A percentile compares a stretch with the other conserved stretches of the same genome.
Evolutionary conservation across 371 early-diverging fungal species (phyloP).

Genomic region (Apophysomyces elegans): DNA sequence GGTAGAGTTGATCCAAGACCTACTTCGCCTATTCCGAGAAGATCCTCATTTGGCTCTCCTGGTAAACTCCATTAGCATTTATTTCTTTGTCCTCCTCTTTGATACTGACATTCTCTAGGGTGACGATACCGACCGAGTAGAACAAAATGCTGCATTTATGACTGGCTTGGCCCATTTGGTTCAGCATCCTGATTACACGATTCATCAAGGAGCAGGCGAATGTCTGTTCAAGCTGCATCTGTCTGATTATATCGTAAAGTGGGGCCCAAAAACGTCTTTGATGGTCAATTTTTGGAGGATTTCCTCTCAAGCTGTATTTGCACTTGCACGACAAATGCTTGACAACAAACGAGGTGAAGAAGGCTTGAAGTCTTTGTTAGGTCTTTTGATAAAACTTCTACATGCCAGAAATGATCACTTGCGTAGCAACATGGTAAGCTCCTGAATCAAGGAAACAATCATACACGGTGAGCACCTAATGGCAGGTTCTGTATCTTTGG

Average conservation of each 20-base stretch:
- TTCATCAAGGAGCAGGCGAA: conserved; percentile 70
- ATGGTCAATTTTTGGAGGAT: conserved; percentile 70
- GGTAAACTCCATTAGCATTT: conserved; percentile 39
- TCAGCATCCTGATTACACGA: conserved; percentile 60
- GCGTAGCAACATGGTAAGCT: conserved; percentile 47
- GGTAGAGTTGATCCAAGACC: conserved; percentile 66
- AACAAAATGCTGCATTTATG: conserved; percentile 69
- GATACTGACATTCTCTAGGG: conserved; percentile 16
- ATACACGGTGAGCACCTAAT: too few species aligned
- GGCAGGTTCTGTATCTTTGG: neutral
- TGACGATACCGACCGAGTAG: conserved; percentile 37
- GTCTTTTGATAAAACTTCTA: conserved; percentile 65
- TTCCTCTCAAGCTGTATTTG: conserved; percentile 53
- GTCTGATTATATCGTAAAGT: conserved; percentile 52
- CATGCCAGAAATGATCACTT: conserved; percentile 68
- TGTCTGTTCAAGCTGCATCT: conserved; percentile 66
- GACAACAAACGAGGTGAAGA: conserved; percentile 61
- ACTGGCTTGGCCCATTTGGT: conserved; percentile 65
- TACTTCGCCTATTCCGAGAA: conserved; percentile 70
- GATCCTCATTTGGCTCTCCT: conserved; percentile 70
- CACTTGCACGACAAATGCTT: conserved; percentile 50
- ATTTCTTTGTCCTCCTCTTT: neutral
- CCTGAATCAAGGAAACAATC: neutral
- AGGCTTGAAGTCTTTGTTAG: conserved; percentile 55
- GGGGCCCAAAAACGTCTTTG: conserved; percentile 57